Conservation (phyloP, 2,329 filamentous ascomycete species). For the Penicillium sp. region DNA sequence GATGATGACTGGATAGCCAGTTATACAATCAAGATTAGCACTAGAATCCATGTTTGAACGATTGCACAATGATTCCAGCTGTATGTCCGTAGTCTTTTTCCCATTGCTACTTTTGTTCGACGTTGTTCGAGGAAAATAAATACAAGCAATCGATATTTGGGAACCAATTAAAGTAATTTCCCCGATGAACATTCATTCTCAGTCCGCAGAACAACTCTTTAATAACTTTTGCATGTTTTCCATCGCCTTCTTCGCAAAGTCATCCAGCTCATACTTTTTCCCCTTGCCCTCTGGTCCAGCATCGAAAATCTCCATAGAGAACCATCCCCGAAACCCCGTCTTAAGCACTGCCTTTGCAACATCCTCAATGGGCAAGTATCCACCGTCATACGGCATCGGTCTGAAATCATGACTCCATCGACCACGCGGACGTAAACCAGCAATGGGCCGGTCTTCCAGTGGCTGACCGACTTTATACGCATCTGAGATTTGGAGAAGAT, state of each 20-base stretch:
- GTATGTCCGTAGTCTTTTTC: too few species aligned
- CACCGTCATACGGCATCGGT: constrained; percentile 63
- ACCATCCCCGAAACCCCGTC: constrained; percentile 62
- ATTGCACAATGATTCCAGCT: too few species aligned
- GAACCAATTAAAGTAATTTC: too few species aligned
- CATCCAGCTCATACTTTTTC: constrained; percentile 45
- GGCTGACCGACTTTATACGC: constrained; percentile 60
- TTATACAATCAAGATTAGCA: neutral
- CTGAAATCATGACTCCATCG: constrained; percentile 67
- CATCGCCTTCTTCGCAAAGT: constrained; percentile 50
- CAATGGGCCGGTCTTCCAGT: constrained; percentile 48
- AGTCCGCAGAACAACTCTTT: constrained; percentile 30
- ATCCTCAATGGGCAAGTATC: constrained; percentile 62
- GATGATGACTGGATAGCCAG: neutral
- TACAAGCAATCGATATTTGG: too few species aligned
- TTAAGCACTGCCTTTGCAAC: constrained; percentile 60
- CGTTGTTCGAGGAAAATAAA: too few species aligned
- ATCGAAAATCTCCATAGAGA: constrained; percentile 67
- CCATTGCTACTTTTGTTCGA: too few species aligned
- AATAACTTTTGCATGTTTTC: constrained; percentile 45
- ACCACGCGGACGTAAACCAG: constrained; percentile 55
- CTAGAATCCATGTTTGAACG: too few species aligned
- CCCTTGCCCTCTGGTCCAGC: constrained; percentile 50
- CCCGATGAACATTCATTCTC: too few species aligned
- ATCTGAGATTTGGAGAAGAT: constrained; percentile 67